Base-by-base conservation (phyloP, 2,329 filamentous ascomycete genomes). In the Trichoderma cornu-damae region DNA sequence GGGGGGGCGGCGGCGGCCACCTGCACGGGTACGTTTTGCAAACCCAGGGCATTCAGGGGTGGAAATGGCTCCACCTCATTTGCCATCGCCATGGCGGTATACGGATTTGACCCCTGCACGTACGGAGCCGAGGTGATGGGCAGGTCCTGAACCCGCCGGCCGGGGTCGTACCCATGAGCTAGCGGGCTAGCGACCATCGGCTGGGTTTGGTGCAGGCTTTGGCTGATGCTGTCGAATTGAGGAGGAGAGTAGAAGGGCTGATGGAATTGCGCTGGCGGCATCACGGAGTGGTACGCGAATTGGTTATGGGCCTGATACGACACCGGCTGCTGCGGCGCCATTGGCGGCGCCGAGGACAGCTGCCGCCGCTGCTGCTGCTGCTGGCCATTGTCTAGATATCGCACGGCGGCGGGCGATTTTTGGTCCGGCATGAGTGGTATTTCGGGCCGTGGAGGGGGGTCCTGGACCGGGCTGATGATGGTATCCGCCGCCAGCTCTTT, bases 381-480 rank as follows among this genome's bases (percentile, higher is more conserved):
- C 20, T 46, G 51, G 32, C 52, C 32, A 30, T 52, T 59, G 1
- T 58, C n/a, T 1, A 63, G 61, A 48, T 64, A 68, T 35, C 62
- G 32, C 32, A 47, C 35, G 42, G 35, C 24, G 6, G 59, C 51
- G 26, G 63, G 54, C 38, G 59, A 60, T 14, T 54, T 62, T 49
- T 68, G 64, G 20, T 64, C 63, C 12, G 63, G 61, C 6, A 68
- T 63, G n/a, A 64, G 63, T 11, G 68, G 64, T 3, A 68, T 61
- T 30, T 65, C 63, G 35, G 65, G 66, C 6, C 77, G 74, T 8
- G 73, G 74, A 6, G 78, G 76, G 1, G 74, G 76, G 43, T 84
- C 82, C 63, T 85, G 84, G 2, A 88, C 77, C 0, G 85, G 85
- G 66, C 84, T 88, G 69, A 88, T 85, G 61, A 87, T 77, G 20